These are phyloP conservation scores for Ricinus communis DNA, from an alignment of 345 rosid genomes.

Conservation along the genomic window DNA sequence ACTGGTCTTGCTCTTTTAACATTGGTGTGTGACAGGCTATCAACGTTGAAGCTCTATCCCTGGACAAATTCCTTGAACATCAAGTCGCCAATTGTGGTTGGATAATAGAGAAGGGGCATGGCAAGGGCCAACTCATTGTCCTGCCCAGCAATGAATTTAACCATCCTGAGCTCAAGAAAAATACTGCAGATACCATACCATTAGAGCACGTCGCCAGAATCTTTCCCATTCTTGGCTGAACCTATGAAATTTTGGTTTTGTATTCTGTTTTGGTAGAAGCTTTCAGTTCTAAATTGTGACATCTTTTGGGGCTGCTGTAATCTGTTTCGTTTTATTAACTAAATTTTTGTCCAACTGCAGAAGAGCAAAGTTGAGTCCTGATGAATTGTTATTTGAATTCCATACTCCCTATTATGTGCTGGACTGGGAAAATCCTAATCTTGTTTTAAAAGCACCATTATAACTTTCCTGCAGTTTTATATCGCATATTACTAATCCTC, in stretches of 20 bases:
- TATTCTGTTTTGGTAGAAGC: neutral
- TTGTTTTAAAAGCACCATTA: neutral
- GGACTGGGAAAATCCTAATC: no score
- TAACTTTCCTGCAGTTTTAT: no score
- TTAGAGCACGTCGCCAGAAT: conserved; percentile 85
- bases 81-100: conserved; percentile 65
- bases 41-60: conserved; percentile 69
- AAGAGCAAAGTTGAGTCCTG: neutral
- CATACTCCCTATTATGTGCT: no score
- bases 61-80: conserved; percentile 87
- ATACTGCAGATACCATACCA: conserved; percentile 59
- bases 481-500: no score
- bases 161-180: conserved; percentile 84
- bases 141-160: conserved; percentile 71
- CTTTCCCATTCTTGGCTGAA: conserved; percentile 87
- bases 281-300: neutral
- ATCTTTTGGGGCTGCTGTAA: neutral
- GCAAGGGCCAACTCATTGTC: conserved; percentile 51
- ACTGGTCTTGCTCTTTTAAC: neutral
- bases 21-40: conserved; percentile 53
- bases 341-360: no score
- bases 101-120: conserved; percentile 72
- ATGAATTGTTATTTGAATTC: neutral
- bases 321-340: neutral
- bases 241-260: conserved; percentile 1